Conservation (phyloP, 768 basidiomycete species). For the Scleroderma bovista region DNA sequence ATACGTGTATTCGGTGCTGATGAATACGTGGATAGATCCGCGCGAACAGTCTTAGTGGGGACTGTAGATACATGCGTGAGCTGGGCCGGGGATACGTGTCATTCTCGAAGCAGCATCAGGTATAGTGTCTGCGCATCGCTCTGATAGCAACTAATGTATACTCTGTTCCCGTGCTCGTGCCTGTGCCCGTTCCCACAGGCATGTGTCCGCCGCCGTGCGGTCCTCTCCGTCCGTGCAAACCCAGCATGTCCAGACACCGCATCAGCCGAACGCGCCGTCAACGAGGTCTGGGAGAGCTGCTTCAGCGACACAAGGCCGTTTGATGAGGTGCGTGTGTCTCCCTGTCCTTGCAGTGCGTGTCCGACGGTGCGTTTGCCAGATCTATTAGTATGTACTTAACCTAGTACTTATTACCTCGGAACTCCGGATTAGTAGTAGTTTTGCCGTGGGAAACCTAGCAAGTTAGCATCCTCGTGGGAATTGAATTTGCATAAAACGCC, state of each 20-base stretch:
- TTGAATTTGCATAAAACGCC: slow-evolving; percentile 13
- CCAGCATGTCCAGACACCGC: slow-evolving; percentile 71
- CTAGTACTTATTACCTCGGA: too few relatives aligned
- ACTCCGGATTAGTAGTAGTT: too few relatives aligned
- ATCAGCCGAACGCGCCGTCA: slow-evolving; percentile 83
- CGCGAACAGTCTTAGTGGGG: slow-evolving; percentile 89
- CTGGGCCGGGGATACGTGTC: slow-evolving; percentile 66
- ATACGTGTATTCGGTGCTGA: neutral
- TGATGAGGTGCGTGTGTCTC: slow-evolving; percentile 76
- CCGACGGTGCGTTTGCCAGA: slow-evolving; percentile 4
- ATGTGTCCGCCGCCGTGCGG: slow-evolving; percentile 85
- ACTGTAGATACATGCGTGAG: slow-evolving; percentile 85
- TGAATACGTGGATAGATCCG: slow-evolving; percentile 59
- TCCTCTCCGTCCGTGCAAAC: slow-evolving; percentile 76
- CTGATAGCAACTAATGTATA: slow-evolving; percentile 1
- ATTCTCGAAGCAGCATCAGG: slow-evolving; percentile 95
- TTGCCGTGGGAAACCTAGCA: too few relatives aligned
- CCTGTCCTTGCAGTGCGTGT: neutral
- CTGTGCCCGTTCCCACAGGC: slow-evolving; percentile 51
- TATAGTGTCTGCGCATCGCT: slow-evolving; percentile 24
- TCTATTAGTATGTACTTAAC: slow-evolving; percentile 30
- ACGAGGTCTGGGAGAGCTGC: slow-evolving; percentile 97
- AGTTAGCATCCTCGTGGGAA: slow-evolving; percentile 3
- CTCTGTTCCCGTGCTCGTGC: slow-evolving; percentile 7
- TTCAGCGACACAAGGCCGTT: slow-evolving; percentile 94